Percentiles rank a stretch among this genome's conserved stretches.
These are phyloP conservation scores for Fusarium heterosporum DNA, from an alignment of 2,329 filamentous ascomycete genomes.

Conservation along the genomic window DNA sequence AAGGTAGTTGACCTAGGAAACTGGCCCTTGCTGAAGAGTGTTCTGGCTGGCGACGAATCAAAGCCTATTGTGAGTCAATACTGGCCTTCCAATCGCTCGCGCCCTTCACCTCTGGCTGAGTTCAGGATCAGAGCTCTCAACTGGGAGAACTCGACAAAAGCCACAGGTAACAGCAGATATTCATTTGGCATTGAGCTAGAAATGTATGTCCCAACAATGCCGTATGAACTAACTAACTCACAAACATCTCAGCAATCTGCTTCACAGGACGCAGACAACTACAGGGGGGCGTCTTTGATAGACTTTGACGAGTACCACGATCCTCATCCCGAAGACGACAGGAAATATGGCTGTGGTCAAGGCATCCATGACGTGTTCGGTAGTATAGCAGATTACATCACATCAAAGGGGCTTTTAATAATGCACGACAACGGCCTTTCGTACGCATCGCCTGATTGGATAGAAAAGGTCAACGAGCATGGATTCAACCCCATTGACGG, in stretches of 20 bases:
- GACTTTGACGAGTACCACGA: neutral
- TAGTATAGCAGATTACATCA: neutral
- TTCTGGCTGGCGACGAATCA: conserved; percentile 1
- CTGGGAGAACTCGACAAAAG: neutral
- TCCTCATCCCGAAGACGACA: conserved; percentile 20
- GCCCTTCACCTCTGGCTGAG: neutral
- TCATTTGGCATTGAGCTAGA: conserved; percentile 42
- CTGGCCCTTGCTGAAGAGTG: conserved; percentile 7
- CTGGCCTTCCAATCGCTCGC: neutral
- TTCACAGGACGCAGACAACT: neutral
- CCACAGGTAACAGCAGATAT: conserved; percentile 12
- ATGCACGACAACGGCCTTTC: neutral
- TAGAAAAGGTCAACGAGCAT: conserved; percentile 6
- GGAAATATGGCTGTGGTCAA: neutral
- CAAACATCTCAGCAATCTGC: neutral
- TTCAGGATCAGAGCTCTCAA: neutral
- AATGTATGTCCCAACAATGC: conserved; percentile 18
- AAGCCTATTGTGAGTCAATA: neutral
- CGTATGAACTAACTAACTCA: neutral
- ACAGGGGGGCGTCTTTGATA: neutral
- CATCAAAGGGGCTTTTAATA: neutral
- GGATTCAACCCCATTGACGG: neutral
- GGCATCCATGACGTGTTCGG: neutral
- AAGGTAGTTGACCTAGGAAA: conserved; percentile 16
- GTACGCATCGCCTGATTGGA: neutral